Percentiles rank a stretch among this genome's conserved stretches.
phyloP scores from a whole-genome alignment of 192 early-diverging fungal genomes.

The Gonapodya sp. region DNA sequence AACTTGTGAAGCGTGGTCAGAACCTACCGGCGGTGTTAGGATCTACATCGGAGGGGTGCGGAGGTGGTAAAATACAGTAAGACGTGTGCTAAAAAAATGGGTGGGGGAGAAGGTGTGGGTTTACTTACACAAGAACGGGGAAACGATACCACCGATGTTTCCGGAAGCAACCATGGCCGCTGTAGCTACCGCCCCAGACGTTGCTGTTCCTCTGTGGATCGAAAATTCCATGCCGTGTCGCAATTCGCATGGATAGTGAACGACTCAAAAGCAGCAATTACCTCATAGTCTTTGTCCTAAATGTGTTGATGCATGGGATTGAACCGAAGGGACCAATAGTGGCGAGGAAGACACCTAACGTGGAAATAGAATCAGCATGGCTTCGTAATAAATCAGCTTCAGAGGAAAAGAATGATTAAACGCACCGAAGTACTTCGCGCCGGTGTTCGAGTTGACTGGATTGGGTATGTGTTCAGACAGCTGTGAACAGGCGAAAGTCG shows the following conservation, averaged over 20 bases:
- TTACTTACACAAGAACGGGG: not conserved
- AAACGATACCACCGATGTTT: not conserved
- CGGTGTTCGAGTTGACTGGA: not conserved
- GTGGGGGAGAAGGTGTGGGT: too few species aligned
- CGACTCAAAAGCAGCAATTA: too few species aligned
- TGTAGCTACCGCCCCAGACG: not conserved
- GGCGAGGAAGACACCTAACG: not conserved
- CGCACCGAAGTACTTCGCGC: constrained; percentile 1
- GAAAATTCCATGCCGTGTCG: too few species aligned
- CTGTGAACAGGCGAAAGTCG: too few species aligned
- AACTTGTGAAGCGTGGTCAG: not conserved
- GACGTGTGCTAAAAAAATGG: too few species aligned
- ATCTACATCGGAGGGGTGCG: not conserved
- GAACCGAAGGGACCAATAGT: not conserved
- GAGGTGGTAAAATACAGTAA: too few species aligned
- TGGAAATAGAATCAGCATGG: too few species aligned
- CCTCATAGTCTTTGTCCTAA: not conserved
- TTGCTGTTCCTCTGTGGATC: not conserved
- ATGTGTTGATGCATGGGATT: not conserved
- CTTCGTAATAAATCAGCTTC: too few species aligned
- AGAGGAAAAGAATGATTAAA: too few species aligned
- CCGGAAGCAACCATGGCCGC: not conserved
- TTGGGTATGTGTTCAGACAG: too few species aligned
- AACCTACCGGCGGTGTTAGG: not conserved
- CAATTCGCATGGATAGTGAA: too few species aligned